Conservation (phyloP, 169 alveolate genomes). For the Eimeria maxima region DNA sequence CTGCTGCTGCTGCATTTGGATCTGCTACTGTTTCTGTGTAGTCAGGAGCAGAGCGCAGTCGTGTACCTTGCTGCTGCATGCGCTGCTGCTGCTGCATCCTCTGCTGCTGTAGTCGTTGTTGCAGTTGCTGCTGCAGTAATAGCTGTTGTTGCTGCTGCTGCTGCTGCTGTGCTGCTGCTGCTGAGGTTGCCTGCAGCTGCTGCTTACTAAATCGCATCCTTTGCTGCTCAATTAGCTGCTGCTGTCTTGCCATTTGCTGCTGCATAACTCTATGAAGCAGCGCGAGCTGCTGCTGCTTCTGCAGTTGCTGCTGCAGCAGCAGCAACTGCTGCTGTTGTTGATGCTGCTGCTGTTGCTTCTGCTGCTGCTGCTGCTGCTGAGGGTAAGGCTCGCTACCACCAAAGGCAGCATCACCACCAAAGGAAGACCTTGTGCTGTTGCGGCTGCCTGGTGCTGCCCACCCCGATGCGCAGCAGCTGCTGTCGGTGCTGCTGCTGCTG, state of each 20-base stretch:
- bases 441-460: conserved; percentile 55
- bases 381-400: conserved; percentile 15
- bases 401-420: conserved; percentile 36
- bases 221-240: conserved; percentile 71
- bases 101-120: not conserved
- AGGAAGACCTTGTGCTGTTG: conserved; percentile 28
- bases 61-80: not conserved
- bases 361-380: conserved; percentile 67
- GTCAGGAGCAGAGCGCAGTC: not conserved
- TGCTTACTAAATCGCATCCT: not conserved
- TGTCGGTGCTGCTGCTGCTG: conserved; percentile 60
- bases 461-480: conserved; percentile 47
- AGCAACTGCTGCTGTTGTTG: conserved; percentile 34
- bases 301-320: not conserved
- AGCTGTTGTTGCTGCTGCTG: not conserved
- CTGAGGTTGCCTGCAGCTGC: too few species aligned
- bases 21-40: not conserved
- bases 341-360: conserved; percentile 26
- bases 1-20: conserved; percentile 16
- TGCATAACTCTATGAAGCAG: conserved; percentile 22
- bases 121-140: conserved; percentile 4
- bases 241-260: conserved; percentile 55
- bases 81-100: not conserved
- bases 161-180: not conserved
- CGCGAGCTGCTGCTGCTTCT: conserved; percentile 44